phyloP scores from a whole-genome alignment of 108 stramenopile genomes.

The Nannochloropsis gaditana region DNA sequence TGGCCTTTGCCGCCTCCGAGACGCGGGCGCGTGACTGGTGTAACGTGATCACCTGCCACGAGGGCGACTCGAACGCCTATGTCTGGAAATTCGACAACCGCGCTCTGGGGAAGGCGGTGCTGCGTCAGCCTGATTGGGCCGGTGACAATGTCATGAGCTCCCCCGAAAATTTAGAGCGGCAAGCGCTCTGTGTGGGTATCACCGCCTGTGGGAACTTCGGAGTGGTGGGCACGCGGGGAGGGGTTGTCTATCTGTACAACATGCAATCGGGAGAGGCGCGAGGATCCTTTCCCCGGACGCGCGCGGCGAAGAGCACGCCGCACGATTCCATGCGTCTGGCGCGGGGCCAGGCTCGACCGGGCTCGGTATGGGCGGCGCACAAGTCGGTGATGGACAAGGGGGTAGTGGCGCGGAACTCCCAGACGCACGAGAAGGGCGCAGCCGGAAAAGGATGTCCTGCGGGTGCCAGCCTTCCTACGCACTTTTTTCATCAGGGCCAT shows the following conservation, averaged over 20 bases:
- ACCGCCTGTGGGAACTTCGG: slow-evolving; percentile 67
- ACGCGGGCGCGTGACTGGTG: slow-evolving; percentile 49
- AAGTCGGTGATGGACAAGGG: slow-evolving; percentile 11
- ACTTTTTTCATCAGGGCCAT: slow-evolving; percentile 36
- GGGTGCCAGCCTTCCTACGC: too few species aligned
- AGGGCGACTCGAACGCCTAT: slow-evolving; percentile 42
- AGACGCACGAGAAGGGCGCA: too few species aligned
- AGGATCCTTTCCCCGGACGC: slow-evolving; percentile 64
- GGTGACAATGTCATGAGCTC: not conserved
- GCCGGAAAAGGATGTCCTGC: too few species aligned
- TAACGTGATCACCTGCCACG: slow-evolving; percentile 48
- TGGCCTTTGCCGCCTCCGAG: slow-evolving; percentile 51
- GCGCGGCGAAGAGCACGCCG: not conserved
- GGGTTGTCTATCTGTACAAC: slow-evolving; percentile 87
- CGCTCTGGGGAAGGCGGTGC: not conserved
- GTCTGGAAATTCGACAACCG: slow-evolving; percentile 40
- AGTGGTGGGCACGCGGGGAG: slow-evolving; percentile 83
- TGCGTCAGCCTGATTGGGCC: not conserved
- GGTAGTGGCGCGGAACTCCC: not conserved
- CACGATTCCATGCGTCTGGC: slow-evolving; percentile 14
- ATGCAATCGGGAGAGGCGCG: slow-evolving; percentile 79
- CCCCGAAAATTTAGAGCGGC: not conserved
- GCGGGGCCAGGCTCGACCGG: not conserved
- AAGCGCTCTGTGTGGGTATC: not conserved
- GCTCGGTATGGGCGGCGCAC: slow-evolving; percentile 7